These are phyloP conservation scores for Albugo laibachii DNA, from an alignment of 352 stramenopile species.

Conservation along the genomic window DNA sequence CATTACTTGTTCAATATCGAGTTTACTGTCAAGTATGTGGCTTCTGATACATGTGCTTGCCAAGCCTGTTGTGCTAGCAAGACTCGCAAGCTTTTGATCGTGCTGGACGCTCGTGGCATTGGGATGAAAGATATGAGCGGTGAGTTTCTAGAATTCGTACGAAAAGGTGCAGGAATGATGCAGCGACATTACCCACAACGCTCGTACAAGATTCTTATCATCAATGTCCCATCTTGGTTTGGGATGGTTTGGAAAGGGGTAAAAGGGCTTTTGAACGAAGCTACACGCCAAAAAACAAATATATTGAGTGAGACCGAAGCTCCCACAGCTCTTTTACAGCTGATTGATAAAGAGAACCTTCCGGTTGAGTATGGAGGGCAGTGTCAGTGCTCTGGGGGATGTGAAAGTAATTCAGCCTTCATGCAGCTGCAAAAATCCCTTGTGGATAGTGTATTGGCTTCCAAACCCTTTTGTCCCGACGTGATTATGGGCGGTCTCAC, in stretches of 20 bases:
- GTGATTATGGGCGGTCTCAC: constrained; percentile 5
- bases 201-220: constrained; percentile 82
- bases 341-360: constrained; percentile 41
- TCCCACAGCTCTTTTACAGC: constrained; percentile 20
- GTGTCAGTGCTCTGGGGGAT: constrained; percentile 41
- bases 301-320: constrained; percentile 61
- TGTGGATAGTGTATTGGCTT: constrained; percentile 28
- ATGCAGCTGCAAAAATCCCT: constrained; percentile 30
- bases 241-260: constrained; percentile 82
- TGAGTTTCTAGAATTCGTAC: constrained; percentile 68
- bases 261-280: constrained; percentile 71
- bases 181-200: constrained; percentile 75
- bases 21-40: constrained; percentile 62
- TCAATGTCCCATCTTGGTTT: constrained; percentile 84
- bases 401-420: constrained; percentile 41
- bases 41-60: constrained; percentile 30
- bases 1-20: constrained; percentile 76
- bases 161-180: constrained; percentile 63
- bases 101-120: constrained; percentile 52
- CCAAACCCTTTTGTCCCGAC: constrained; percentile 20
- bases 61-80: constrained; percentile 32
- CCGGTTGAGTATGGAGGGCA: constrained; percentile 49
- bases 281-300: constrained; percentile 73
- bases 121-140: constrained; percentile 59
- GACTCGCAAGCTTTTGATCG: constrained; percentile 49